Evolutionary conservation across 805 yeast species (phyloP), one percentile per base, ranked within the genome.

Genomic region (Candida nitratophila): DNA sequence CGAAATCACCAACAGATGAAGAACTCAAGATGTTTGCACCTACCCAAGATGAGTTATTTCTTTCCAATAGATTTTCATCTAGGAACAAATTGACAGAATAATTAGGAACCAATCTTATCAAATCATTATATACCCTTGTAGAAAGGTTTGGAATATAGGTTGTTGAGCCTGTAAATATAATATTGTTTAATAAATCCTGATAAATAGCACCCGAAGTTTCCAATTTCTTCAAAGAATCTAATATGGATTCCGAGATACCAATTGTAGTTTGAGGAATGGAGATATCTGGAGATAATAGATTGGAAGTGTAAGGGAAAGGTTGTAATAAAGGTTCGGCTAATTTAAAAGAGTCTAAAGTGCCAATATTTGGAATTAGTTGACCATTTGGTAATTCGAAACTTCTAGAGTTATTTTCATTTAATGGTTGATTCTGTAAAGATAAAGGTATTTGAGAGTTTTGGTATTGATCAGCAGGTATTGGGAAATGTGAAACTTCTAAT

Each of bases 311-410:
- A 27, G 66, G 64, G 20, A 69, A 64, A 2, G 95, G 95, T 45
- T 77, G 76, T 66, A 86, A 85, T 42, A 87, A 59, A 7, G 87
- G 80, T 63, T 87, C 95, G 8, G 82, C 65, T 40, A 82, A 63
- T 34, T 72, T 61, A 44, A 70, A 64, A 47, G 82, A 74, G 44
- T 83, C 84, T 34, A 70, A 64, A 4, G 24, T 19, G 8, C 75
- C 76, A 41, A 79, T 68, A 14, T 67, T 64, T 24, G 48, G 50
- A 38, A 77, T 52, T 45, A 69, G 68, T 39, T 65, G 57, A 3
- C 80, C 80, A 49, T 73, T 72, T 11, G 87, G 85, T 46, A 83
- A 69, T 59, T 82, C 84, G 60, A 70, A 84, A 41, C 71, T 66
- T 45, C 74, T 70, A 40, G 71, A 7, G 20, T 17, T 34, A 4